Evolutionary conservation across 2,329 filamentous ascomycete species (phyloP), one percentile per base, ranked within the genome.

Genomic region (Penicillium polonicum): DNA sequence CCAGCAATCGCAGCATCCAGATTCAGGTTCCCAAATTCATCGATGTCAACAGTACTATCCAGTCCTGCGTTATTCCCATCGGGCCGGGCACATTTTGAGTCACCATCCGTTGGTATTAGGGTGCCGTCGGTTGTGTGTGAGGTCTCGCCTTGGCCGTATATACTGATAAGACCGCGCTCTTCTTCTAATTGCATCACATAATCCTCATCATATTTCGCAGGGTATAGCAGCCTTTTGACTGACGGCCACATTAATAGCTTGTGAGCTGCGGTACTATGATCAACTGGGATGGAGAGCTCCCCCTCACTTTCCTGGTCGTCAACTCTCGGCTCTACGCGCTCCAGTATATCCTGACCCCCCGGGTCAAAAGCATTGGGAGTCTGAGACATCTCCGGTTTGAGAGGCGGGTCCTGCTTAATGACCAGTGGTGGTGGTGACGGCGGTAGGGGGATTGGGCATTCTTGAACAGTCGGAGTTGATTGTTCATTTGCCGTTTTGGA

Each of bases 261-360:
- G 50, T 94, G 90, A 1, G 92, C 92, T 17, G 91, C 85, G 0
- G 92, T 97, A 0, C 90, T 95, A 69, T 97, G 93, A 64, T 96
- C 90, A 27, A 87, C 84, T 0, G 91, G 90, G 55, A 96, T 90
- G 1, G 88, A 85, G 15, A 89, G 83, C 63, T 86, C 82, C 45
- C 85, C 71, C 5, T 69, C 66, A n/a, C n/a, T n/a, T 29, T 62
- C 62, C 23, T 55, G 39, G 21, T 63, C 57, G 12, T 65, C 60
- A 2, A 59, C 48, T 4, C 42, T 53, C 35, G 42, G 8, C 1
- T 49, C 49, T 17, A 39, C 27, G 2, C 48, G 13, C 21, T 33
- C 48, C 25, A 25, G 23, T 4, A 59, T 23, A n/a, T 38, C 17
- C n/a, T n/a, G n/a, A n/a, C n/a, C n/a, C n/a, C n/a, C n/a, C n/a